A percentile compares a stretch with the other conserved stretches of the same genome.
Evolutionary conservation across 2,329 filamentous ascomycete species (phyloP).

Genomic region (Botrytis porri): DNA sequence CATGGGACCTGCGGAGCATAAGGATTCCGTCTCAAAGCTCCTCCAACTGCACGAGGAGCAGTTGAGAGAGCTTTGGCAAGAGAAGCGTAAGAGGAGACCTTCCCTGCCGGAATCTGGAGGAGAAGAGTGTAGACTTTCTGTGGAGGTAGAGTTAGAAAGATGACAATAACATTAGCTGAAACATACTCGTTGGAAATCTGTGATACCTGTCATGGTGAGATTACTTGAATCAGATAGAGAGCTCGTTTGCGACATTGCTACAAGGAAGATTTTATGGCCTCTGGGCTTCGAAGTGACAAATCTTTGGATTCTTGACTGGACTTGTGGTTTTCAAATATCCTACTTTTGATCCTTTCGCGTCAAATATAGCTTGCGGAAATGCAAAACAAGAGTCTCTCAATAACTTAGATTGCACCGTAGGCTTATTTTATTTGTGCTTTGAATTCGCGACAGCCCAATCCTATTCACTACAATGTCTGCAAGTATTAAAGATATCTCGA

Average conservation of each 20-base stretch:
- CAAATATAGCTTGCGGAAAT: background rate
- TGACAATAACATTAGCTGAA: background rate
- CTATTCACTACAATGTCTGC: fast-evolving
- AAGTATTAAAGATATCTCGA: background rate
- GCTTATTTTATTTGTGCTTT: background rate
- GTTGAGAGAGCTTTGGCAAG: slow-evolving; percentile 55
- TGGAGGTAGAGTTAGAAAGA: background rate
- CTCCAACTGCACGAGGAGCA: slow-evolving; percentile 61
- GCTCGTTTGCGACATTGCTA: background rate
- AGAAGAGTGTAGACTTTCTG: slow-evolving; percentile 53
- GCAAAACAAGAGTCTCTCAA: background rate
- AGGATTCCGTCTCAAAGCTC: slow-evolving; percentile 57
- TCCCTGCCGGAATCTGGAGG: slow-evolving; percentile 57
- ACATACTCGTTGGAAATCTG: slow-evolving; percentile 31
- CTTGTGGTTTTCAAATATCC: background rate
- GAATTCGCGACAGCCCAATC: too few species aligned
- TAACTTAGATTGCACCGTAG: background rate
- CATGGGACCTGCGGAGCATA: slow-evolving; percentile 63
- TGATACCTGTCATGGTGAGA: slow-evolving; percentile 24
- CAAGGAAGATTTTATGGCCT: background rate
- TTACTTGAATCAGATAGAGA: background rate
- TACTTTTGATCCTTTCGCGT: background rate
- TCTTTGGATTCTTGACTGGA: background rate
- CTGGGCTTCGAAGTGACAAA: background rate
- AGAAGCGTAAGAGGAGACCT: slow-evolving; percentile 58